Evolutionary conservation across 768 basidiomycete species (phyloP), one percentile per base, ranked within the genome.

Genomic region (Daedaleopsis sinensis): DNA sequence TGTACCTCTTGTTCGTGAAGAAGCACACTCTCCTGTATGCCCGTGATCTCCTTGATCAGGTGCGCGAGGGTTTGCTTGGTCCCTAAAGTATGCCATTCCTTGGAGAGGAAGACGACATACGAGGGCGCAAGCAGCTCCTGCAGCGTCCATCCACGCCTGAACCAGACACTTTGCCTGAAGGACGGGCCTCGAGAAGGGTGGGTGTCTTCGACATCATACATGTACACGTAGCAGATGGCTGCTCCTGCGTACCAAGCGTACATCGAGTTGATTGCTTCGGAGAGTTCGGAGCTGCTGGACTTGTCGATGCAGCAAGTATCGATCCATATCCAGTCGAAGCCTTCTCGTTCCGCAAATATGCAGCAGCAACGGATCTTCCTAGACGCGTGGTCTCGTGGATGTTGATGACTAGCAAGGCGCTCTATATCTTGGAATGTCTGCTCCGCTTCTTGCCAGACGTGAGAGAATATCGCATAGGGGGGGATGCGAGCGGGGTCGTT

Each of bases 231-330:
- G 18, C 52, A 59, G 18, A 59, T 43, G 43, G 52, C 52, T 0
- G 58, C 52, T 35, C 44, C 18, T 1, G 48, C 48, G 23, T 37
- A 58, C 57, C 39, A 51, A 21, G 36, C 18, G 15, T 15, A 52
- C 51, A 52, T 52, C 27, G 51, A 52, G 51, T 52, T 52, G 51
- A 52, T 52, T 3, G 53, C 53, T 35, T 55, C 53, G 32, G 38
- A 42, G 53, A 55, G 53, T 39, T 55, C 53, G 37, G 53, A n/a
- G 35, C 53, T 55, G 53, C 53, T 55, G 11, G 18, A 23, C 53
- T 55, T 55, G 53, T 55, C 44, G 52, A 55, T 55, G 38, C 53
- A 55, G 53, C 53, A 55, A 15, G 53, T 55, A 23, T 55, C 53
- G n/a, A 44, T 43, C 53, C 53, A 55, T 13, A 44, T 32, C 53